Conservation (phyloP, 345 rosid species). For the Toxicodendron radicans region DNA sequence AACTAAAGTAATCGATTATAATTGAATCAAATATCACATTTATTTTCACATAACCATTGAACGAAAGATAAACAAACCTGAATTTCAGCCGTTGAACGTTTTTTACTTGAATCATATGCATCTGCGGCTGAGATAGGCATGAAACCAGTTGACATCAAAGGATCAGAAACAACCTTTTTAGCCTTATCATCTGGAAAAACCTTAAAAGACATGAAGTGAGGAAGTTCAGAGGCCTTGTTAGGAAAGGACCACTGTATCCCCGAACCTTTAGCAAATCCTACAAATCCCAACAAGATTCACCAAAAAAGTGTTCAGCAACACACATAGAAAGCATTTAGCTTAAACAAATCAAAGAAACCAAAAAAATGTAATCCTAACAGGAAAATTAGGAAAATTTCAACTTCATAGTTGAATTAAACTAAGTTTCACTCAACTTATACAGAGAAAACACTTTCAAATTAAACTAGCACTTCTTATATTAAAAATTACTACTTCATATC, state of each 20-base stretch:
- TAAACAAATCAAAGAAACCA: too few species aligned
- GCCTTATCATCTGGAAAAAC: slow-evolving; percentile 45
- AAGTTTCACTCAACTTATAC: slow-evolving; percentile 9
- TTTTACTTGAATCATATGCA: slow-evolving; percentile 21
- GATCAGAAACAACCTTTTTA: slow-evolving; percentile 33
- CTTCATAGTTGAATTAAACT: background rate
- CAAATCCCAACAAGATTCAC: slow-evolving; percentile 2
- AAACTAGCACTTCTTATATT: background rate
- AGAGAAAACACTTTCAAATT: background rate
- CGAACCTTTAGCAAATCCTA: slow-evolving; percentile 40
- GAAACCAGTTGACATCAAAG: slow-evolving; percentile 30
- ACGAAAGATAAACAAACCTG: slow-evolving; percentile 33
- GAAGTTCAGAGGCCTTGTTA: slow-evolving; percentile 42
- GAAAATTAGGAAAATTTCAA: background rate
- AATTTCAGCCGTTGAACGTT: slow-evolving; percentile 24
- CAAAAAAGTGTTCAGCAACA: slow-evolving; percentile 15
- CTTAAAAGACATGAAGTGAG: slow-evolving; percentile 44
- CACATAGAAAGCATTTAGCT: background rate
- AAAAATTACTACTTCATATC: background rate
- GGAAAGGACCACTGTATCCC: slow-evolving; percentile 57
- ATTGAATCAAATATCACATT: background rate
- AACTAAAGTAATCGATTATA: background rate
- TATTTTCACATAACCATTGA: background rate
- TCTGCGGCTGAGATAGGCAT: slow-evolving; percentile 30
- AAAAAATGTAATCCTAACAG: background rate